A percentile compares a stretch with the other conserved stretches of the same genome.
Evolutionary conservation across 495 filamentous ascomycete genomes (phyloP).

Genomic region (Umbilicaria muhlenbergii): DNA sequence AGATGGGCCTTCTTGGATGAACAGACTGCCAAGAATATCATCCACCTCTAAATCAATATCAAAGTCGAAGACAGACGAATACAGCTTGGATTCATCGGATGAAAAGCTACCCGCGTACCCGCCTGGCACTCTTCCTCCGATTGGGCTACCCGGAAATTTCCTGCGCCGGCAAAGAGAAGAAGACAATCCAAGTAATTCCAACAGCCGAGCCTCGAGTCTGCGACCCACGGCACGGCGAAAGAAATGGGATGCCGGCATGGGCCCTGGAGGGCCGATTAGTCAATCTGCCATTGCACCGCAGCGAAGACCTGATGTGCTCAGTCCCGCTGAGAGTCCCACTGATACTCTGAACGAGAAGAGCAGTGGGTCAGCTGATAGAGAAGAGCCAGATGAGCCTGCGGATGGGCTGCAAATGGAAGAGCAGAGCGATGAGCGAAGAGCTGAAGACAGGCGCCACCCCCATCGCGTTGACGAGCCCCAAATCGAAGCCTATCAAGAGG

Average conservation of each 20-base stretch:
- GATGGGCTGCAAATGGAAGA: constrained; percentile 11
- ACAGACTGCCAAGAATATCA: constrained; percentile 72
- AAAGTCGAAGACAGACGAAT: constrained; percentile 42
- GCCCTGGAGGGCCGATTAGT: constrained; percentile 76
- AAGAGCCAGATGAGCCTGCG: constrained; percentile 6
- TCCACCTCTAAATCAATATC: constrained; percentile 82
- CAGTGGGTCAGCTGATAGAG: constrained; percentile 9
- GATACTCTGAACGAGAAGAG: constrained; percentile 22
- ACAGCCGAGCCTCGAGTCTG: constrained; percentile 44
- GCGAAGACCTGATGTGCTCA: constrained; percentile 24
- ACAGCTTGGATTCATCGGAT: constrained; percentile 34
- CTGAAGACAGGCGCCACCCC: constrained; percentile 19
- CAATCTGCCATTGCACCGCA: constrained; percentile 80
- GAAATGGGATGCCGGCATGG: constrained; percentile 56
- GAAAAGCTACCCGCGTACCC: constrained; percentile 54
- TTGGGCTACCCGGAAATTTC: constrained; percentile 63
- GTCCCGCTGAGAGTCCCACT: constrained; percentile 19
- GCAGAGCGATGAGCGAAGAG: constrained; percentile 15
- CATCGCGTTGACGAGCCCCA: constrained; percentile 21
- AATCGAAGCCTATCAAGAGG: constrained; percentile 66
- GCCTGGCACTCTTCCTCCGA: constrained; percentile 65
- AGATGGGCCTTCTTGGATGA: constrained; percentile 88
- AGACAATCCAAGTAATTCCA: constrained; percentile 33
- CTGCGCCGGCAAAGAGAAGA: constrained; percentile 69
- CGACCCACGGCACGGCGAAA: constrained; percentile 45